Evolutionary conservation across 495 filamentous ascomycete genomes (phyloP).

Genomic region (Copromyces sp.): DNA sequence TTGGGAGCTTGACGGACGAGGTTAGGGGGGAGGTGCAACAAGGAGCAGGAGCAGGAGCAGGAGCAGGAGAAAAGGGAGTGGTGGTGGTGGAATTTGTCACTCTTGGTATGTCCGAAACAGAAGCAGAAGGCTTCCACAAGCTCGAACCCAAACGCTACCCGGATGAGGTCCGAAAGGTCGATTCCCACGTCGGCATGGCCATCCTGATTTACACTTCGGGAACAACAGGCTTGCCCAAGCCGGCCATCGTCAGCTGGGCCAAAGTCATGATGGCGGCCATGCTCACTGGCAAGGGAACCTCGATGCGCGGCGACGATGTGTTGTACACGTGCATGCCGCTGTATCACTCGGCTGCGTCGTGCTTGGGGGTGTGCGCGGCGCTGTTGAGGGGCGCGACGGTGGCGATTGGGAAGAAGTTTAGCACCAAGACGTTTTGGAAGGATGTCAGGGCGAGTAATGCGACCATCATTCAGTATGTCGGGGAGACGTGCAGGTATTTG

Average conservation of each 20-base stretch:
- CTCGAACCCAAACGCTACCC: slow-evolving; percentile 47
- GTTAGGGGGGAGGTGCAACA: slow-evolving; percentile 19
- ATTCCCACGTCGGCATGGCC: slow-evolving; percentile 50
- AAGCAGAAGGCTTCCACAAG: slow-evolving; percentile 43
- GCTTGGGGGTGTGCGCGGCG: slow-evolving; percentile 54
- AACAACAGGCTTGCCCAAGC: slow-evolving; percentile 86
- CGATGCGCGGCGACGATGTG: slow-evolving; percentile 46
- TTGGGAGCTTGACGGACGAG: slow-evolving; percentile 28
- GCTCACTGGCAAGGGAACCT: slow-evolving; percentile 47
- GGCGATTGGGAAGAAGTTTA: slow-evolving; percentile 72
- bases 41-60: not conserved
- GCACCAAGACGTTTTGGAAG: slow-evolving; percentile 69
- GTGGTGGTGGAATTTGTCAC: slow-evolving; percentile 49
- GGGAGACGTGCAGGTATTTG: slow-evolving; percentile 88
- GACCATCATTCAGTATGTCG: slow-evolving; percentile 88
- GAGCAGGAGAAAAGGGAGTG: not conserved
- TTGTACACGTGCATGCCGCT: slow-evolving; percentile 93
- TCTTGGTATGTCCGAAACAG: slow-evolving; percentile 43
- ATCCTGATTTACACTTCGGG: slow-evolving; percentile 78
- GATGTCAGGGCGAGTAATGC: slow-evolving; percentile 61
- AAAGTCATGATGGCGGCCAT: slow-evolving; percentile 48
- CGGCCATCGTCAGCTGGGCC: slow-evolving; percentile 70
- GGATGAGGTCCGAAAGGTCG: slow-evolving; percentile 47
- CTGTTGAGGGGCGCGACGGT: slow-evolving; percentile 52
- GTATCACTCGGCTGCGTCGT: slow-evolving; percentile 73